These are phyloP conservation scores for Colletotrichum sojae DNA, from an alignment of 2,329 filamentous ascomycete species.

Conservation along the genomic window DNA sequence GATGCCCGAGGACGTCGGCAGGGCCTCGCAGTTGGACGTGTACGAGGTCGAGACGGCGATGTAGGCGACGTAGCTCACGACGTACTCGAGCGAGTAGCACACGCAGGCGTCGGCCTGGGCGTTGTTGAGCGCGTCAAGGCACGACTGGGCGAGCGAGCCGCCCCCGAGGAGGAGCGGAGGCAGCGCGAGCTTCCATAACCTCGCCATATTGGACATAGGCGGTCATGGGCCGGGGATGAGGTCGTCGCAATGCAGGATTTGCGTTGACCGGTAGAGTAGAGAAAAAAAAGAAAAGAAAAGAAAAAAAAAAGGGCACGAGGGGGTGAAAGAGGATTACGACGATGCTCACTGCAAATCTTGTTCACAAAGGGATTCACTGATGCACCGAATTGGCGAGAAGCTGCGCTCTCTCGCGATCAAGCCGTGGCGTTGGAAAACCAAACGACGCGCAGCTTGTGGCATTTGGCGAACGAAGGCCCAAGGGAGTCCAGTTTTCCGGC, in stretches of 20 bases:
- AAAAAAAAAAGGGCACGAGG: background rate
- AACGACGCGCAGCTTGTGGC: no score
- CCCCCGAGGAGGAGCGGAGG: slow-evolving; percentile 25
- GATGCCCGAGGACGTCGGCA: slow-evolving; percentile 6
- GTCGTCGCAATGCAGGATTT: background rate
- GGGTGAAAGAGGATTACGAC: no score
- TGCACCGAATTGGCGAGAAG: no score
- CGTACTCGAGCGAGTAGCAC: slow-evolving; percentile 31
- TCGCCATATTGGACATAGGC: background rate
- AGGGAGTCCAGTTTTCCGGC: background rate
- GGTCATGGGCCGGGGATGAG: background rate
- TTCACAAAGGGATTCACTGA: no score
- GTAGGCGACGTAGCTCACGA: slow-evolving; percentile 37
- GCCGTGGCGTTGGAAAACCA: no score
- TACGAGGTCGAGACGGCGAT: slow-evolving; percentile 32
- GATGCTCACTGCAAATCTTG: no score
- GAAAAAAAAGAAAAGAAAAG: background rate
- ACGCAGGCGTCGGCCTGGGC: slow-evolving; percentile 28
- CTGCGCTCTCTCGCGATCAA: no score
- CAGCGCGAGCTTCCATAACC: slow-evolving; percentile 23
- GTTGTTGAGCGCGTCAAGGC: slow-evolving; percentile 32
- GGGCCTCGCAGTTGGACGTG: slow-evolving; percentile 28
- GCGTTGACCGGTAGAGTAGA: background rate
- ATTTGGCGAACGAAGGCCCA: no score
- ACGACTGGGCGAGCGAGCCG: slow-evolving; percentile 16